A percentile compares a stretch with the other conserved stretches of the same genome.
phyloP scores from a whole-genome alignment of 2,329 filamentous ascomycete genomes.

The Parascedosporium putredinis region DNA sequence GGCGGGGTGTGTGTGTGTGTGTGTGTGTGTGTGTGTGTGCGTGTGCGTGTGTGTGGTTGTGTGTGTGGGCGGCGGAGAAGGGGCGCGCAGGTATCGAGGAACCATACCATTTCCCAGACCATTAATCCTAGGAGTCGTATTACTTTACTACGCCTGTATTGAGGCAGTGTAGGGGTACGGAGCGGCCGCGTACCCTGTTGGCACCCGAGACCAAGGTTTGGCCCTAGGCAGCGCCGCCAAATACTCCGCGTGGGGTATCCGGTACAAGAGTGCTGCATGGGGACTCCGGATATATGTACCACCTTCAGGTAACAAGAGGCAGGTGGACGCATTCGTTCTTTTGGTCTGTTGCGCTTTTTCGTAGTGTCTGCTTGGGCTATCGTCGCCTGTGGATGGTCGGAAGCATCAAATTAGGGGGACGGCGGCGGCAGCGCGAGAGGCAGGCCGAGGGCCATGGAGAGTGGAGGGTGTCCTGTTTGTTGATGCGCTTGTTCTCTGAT shows the following conservation, averaged over 20 bases:
- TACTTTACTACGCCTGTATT: neutral
- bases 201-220: neutral
- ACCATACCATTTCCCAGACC: conserved; percentile 12
- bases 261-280: neutral
- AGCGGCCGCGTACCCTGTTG: neutral
- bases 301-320: conserved; percentile 2
- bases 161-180: neutral
- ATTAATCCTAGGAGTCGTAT: conserved; percentile 2
- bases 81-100: conserved; percentile 11
- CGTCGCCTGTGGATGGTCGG: neutral
- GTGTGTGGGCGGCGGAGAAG: conserved; percentile 9
- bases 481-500: too few species aligned
- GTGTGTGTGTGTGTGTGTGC: too few species aligned
- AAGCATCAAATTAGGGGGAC: neutral
- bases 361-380: neutral
- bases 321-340: neutral
- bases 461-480: too few species aligned
- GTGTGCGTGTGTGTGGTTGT: too few species aligned
- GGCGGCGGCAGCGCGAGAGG: neutral
- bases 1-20: conserved; percentile 12
- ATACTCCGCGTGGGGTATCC: neutral
- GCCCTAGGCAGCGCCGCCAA: neutral
- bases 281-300: conserved; percentile 2
- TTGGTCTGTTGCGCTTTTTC: neutral
- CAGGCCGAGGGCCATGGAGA: too few species aligned